phyloP scores from a whole-genome alignment of 257 asterid species.

The Cruciata laevipes region DNA sequence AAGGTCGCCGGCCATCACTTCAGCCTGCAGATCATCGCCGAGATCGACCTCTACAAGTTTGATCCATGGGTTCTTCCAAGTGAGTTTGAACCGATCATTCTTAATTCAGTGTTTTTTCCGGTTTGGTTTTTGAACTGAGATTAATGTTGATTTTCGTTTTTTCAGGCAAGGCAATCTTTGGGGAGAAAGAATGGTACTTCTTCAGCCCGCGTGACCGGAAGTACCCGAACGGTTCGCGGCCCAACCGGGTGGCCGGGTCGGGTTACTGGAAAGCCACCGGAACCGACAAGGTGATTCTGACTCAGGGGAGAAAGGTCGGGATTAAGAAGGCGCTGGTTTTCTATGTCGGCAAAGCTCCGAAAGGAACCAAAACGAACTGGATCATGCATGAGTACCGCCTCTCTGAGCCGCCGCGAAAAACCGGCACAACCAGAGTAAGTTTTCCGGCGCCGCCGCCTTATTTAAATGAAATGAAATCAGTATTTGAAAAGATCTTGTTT shows the following conservation, averaged over 20 bases:
- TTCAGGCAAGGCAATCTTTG: constrained; percentile 64
- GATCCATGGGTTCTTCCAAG: constrained; percentile 84
- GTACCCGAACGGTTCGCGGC: constrained; percentile 87
- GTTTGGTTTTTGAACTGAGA: neutral
- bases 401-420: constrained; percentile 36
- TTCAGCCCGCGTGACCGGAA: constrained; percentile 83
- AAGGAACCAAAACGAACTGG: constrained; percentile 87
- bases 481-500: no score
- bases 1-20: constrained; percentile 72
- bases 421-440: constrained; percentile 45
- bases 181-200: constrained; percentile 89
- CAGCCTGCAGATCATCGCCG: constrained; percentile 53
- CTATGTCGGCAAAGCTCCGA: constrained; percentile 84
- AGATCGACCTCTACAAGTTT: constrained; percentile 66
- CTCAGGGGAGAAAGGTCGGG: constrained; percentile 76
- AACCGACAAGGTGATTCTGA: constrained; percentile 54
- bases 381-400: constrained; percentile 86
- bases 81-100: constrained; percentile 31
- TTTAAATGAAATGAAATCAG: no score
- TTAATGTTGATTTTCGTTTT: neutral
- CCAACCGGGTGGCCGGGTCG: constrained; percentile 77
- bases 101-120: neutral
- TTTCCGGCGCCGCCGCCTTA: neutral
- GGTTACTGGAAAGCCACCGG: constrained; percentile 98
- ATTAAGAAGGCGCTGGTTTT: constrained; percentile 84